A percentile compares a stretch with the other conserved stretches of the same genome.
phyloP scores from a whole-genome alignment of 129 eudicot genomes.

The Heracleum sosnowskyi region DNA sequence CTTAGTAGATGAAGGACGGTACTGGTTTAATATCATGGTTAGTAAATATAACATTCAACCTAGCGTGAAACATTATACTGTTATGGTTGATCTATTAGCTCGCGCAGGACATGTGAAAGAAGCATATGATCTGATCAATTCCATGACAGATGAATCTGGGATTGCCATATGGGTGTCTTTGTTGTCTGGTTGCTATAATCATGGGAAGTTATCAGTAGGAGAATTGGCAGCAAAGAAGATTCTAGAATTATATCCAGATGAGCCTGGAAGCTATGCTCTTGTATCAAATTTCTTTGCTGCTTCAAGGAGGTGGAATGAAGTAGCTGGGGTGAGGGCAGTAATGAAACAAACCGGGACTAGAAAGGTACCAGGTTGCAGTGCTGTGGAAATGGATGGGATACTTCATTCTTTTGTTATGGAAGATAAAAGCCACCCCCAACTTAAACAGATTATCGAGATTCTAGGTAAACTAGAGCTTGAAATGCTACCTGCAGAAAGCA shows the following conservation, averaged over 20 bases:
- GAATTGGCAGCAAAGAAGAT: conserved; percentile 55
- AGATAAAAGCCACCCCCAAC: conserved; percentile 63
- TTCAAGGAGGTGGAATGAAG: conserved; percentile 63
- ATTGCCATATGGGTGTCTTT: conserved; percentile 68
- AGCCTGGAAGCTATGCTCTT: conserved; percentile 49
- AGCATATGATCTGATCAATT: conserved; percentile 41
- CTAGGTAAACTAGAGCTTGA: conserved; percentile 48
- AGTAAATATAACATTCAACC: conserved; percentile 49
- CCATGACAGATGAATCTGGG: conserved; percentile 49
- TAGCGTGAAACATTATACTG: conserved; percentile 56
- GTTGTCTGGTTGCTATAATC: conserved; percentile 68
- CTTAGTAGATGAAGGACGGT: conserved; percentile 58
- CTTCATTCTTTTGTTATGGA: conserved; percentile 69
- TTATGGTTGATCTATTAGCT: conserved; percentile 84
- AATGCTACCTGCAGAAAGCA: conserved; percentile 38
- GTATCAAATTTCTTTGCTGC: conserved; percentile 66
- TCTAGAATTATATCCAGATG: conserved; percentile 48
- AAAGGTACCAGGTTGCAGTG: conserved; percentile 78
- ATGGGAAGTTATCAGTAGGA: conserved; percentile 47
- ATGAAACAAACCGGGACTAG: conserved; percentile 53
- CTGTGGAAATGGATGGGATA: conserved; percentile 63
- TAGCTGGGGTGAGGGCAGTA: conserved; percentile 42
- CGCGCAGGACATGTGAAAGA: conserved; percentile 72
- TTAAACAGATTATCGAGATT: conserved; percentile 36
- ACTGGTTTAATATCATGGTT: conserved; percentile 64